These are phyloP conservation scores for Hypomyces rosellus DNA, from an alignment of 2,329 filamentous ascomycete genomes.

Conservation along the genomic window DNA sequence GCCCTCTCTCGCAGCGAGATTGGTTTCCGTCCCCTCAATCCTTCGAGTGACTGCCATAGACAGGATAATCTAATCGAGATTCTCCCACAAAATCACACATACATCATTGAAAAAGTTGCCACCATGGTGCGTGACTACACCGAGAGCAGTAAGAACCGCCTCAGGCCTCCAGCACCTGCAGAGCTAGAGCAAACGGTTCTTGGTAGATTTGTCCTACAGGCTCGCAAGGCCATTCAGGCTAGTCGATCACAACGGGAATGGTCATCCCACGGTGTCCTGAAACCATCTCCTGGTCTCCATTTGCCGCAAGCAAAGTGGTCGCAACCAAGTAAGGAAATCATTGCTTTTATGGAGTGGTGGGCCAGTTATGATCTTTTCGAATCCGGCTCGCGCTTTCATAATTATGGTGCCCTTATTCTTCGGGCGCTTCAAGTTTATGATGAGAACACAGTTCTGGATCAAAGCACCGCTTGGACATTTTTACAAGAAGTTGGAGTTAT, in stretches of 20 bases:
- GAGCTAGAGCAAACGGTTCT: conserved; percentile 23
- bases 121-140: conserved; percentile 29
- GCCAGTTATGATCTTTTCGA: conserved; percentile 50
- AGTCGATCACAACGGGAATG: conserved; percentile 44
- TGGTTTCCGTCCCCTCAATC: conserved; percentile 48
- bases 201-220: conserved; percentile 42
- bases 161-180: conserved; percentile 11
- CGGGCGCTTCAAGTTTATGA: conserved; percentile 55
- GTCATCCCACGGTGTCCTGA: conserved; percentile 43
- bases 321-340: conserved; percentile 38
- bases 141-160: conserved; percentile 14
- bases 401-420: conserved; percentile 59
- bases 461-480: conserved; percentile 53
- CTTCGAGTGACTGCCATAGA: conserved; percentile 41
- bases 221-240: conserved; percentile 42
- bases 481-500: conserved; percentile 70
- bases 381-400: conserved; percentile 45
- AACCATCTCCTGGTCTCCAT: conserved; percentile 20
- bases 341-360: conserved; percentile 67
- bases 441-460: conserved; percentile 31
- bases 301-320: conserved; percentile 23
- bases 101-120: conserved; percentile 26
- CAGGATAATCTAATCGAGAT: conserved; percentile 56
- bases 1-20: conserved; percentile 55
- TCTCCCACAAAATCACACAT: conserved; percentile 24